These are phyloP conservation scores for Scheffersomyces insectosa DNA, from an alignment of 1,139 yeast species.

Conservation along the genomic window DNA sequence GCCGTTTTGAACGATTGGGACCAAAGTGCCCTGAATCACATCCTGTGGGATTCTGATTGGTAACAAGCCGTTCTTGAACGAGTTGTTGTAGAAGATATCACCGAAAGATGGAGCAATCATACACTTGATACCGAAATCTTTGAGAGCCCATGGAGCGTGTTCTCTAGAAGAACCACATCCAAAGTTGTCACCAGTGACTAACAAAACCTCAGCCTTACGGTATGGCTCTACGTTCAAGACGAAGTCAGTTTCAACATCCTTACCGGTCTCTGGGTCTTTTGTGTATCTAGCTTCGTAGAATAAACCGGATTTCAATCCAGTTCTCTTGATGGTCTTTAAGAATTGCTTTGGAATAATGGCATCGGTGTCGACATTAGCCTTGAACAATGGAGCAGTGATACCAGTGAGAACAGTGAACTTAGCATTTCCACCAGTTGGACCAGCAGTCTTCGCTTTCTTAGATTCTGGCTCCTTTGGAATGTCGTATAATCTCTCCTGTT, in stretches of 20 bases:
- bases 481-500: constrained; percentile 56
- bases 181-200: constrained; percentile 94
- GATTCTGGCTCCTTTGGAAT: constrained; percentile 51
- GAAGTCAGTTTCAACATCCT: constrained; percentile 82
- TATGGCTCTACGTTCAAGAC: constrained; percentile 84
- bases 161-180: constrained; percentile 99
- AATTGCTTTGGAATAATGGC: constrained; percentile 98
- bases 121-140: constrained; percentile 93
- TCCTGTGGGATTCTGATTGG: constrained; percentile 87
- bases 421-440: constrained; percentile 60
- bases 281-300: constrained; percentile 86
- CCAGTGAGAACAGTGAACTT: constrained; percentile 77
- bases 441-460: constrained; percentile 30
- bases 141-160: constrained; percentile 99
- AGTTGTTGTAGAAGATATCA: constrained; percentile 95
- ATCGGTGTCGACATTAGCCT: constrained; percentile 96
- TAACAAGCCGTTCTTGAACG: constrained; percentile 90
- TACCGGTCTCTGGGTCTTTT: constrained; percentile 64
- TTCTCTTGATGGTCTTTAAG: constrained; percentile 94
- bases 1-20: constrained; percentile 79
- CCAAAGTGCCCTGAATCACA: constrained; percentile 64
- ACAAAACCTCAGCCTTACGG: constrained; percentile 74
- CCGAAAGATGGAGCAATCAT: constrained; percentile 98
- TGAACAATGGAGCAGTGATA: constrained; percentile 89
- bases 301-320: constrained; percentile 85